These are phyloP conservation scores for Actinomucor elegans DNA, from an alignment of 371 early-diverging fungal genomes.

Conservation along the genomic window DNA sequence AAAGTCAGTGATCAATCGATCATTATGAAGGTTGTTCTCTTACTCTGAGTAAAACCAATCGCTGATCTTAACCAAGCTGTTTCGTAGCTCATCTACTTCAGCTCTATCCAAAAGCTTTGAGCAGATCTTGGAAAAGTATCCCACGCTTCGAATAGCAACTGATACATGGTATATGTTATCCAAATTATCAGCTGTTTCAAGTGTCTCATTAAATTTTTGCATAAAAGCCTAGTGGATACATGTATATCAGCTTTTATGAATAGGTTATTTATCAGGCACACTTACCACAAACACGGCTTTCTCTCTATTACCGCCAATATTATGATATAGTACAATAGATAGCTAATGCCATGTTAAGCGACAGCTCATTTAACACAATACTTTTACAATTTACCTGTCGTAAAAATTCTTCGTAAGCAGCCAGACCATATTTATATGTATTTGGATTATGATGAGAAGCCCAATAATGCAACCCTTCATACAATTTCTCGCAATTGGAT, in stretches of 20 bases:
- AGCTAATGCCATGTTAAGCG: not conserved
- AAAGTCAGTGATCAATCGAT: not conserved
- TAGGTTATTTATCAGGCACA: not conserved
- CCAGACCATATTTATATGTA: slow-evolving; percentile 7
- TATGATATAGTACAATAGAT: slow-evolving; percentile 7
- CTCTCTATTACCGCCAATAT: slow-evolving; percentile 17
- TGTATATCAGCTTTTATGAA: not conserved
- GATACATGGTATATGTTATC: slow-evolving; percentile 52
- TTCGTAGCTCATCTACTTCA: slow-evolving; percentile 46
- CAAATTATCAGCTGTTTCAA: slow-evolving; percentile 39
- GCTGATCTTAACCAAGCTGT: slow-evolving; percentile 54
- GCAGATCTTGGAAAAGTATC: slow-evolving; percentile 69
- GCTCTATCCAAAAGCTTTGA: slow-evolving; percentile 40
- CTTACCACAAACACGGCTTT: slow-evolving; percentile 22
- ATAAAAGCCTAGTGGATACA: slow-evolving; percentile 51
- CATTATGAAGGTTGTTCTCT: not conserved
- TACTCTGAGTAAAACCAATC: slow-evolving; percentile 62
- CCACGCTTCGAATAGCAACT: slow-evolving; percentile 69
- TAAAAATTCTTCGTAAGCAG: slow-evolving; percentile 9
- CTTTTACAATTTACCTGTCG: not conserved
- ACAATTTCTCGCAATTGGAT: slow-evolving; percentile 44
- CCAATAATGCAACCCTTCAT: slow-evolving; percentile 40
- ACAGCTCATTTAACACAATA: not conserved
- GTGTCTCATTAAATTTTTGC: slow-evolving; percentile 35
- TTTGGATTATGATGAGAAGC: slow-evolving; percentile 50